Percentiles rank a stretch among this genome's conserved stretches.
Evolutionary conservation across 2,329 filamentous ascomycete genomes (phyloP).

Genomic region (Apiospora pterosperma): DNA sequence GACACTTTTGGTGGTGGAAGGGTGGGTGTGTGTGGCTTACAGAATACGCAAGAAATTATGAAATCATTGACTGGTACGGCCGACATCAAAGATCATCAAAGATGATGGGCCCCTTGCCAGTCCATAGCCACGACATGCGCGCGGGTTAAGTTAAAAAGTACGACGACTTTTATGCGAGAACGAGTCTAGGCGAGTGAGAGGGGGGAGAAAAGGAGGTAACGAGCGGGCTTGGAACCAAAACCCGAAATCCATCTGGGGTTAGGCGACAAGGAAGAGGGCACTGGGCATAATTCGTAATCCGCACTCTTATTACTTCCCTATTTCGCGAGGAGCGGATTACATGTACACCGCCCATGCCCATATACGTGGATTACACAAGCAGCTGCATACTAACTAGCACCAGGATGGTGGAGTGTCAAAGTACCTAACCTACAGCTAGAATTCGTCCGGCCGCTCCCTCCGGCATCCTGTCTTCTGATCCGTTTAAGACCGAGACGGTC

Average conservation of each 20-base stretch:
- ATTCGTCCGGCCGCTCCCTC: not conserved
- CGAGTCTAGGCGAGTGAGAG: not conserved
- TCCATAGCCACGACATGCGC: not conserved
- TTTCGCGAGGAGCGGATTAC: not conserved
- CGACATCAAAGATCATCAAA: not conserved
- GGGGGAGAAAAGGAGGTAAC: not conserved
- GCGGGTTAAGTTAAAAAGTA: not conserved
- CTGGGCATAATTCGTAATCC: not conserved
- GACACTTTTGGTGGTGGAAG: not conserved
- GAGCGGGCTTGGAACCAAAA: not conserved
- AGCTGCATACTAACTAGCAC: not conserved
- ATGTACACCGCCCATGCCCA: not conserved
- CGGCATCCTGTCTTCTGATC: constrained; percentile 2
- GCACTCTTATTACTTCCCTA: not conserved
- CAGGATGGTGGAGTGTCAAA: not conserved
- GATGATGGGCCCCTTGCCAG: not conserved
- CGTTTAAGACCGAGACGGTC: constrained; percentile 7
- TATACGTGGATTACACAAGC: constrained; percentile 3
- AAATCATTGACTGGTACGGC: not conserved
- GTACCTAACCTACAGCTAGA: not conserved
- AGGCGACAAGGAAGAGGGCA: not conserved
- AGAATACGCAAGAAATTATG: not conserved
- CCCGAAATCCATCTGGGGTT: not conserved
- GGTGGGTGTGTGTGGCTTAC: not conserved
- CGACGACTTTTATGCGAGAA: not conserved